Conservation (phyloP, 1,284 basidiomycete species). For the Hymenochaete sp. region DNA sequence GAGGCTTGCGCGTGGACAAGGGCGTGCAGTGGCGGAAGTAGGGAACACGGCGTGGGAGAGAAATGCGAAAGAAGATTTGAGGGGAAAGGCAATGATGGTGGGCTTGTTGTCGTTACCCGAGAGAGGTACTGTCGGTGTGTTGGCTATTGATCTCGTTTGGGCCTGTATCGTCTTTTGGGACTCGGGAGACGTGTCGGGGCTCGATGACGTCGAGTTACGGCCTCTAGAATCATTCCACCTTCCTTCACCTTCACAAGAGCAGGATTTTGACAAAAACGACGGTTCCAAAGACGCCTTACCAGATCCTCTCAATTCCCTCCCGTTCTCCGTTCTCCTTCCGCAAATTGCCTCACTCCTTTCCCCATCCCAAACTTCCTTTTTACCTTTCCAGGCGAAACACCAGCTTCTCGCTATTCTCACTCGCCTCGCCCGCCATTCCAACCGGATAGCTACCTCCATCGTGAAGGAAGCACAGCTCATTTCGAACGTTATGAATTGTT, state of each 20-base stretch:
- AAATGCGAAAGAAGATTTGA: constrained; percentile 36
- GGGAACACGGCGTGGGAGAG: too few relatives aligned
- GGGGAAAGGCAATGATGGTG: constrained; percentile 52
- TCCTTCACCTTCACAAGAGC: too few relatives aligned
- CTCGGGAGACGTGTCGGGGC: constrained; percentile 25
- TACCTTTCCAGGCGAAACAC: constrained; percentile 40
- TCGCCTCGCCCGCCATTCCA: constrained; percentile 51
- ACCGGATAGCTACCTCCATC: constrained; percentile 46
- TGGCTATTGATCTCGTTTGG: constrained; percentile 65
- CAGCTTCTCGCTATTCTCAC: constrained; percentile 60
- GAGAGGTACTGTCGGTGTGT: constrained; percentile 56
- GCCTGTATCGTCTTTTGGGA: constrained; percentile 60
- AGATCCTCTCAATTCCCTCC: constrained; percentile 37
- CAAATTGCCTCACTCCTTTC: constrained; percentile 37
- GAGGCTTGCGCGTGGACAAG: constrained; percentile 29
- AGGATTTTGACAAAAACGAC: constrained; percentile 15
- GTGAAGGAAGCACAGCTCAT: constrained; percentile 47
- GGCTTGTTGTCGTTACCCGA: constrained; percentile 57
- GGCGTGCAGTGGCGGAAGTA: constrained; percentile 32
- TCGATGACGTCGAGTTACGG: constrained; percentile 44
- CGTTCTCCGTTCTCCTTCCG: constrained; percentile 46
- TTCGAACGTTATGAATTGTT: constrained; percentile 42
- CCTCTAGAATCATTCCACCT: constrained; percentile 26
- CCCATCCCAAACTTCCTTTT: constrained; percentile 33
- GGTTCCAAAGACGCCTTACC: neutral